Conservation (phyloP, 495 filamentous ascomycete genomes). For the Podospora fimiseda region DNA sequence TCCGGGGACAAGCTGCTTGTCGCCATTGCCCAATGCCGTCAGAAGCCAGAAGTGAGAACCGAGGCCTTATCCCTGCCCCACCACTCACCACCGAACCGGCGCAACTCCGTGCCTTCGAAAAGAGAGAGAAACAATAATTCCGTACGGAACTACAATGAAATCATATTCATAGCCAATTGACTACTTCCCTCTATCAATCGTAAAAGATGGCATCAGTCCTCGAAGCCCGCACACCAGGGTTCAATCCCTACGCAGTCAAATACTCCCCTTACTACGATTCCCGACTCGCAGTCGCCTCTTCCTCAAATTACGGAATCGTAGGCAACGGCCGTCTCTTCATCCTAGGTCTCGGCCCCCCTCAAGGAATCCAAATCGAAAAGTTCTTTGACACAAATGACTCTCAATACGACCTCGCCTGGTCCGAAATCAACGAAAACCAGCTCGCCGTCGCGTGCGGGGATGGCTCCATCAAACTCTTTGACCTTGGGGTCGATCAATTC, state of each 20-base stretch:
- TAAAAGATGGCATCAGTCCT: slow-evolving; percentile 59
- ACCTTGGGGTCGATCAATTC: slow-evolving; percentile 67
- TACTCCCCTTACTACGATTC: slow-evolving; percentile 98
- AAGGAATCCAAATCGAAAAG: slow-evolving; percentile 78
- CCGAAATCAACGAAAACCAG: slow-evolving; percentile 91
- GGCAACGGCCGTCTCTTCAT: slow-evolving; percentile 89
- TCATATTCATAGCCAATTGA: too few relatives aligned
- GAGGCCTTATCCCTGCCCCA: slow-evolving; percentile 3
- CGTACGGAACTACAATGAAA: too few relatives aligned
- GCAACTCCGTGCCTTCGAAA: neutral
- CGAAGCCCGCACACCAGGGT: slow-evolving; percentile 86
- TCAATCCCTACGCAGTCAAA: slow-evolving; percentile 90
- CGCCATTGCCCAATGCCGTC: neutral
- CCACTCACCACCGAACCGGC: too few relatives aligned
- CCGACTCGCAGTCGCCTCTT: slow-evolving; percentile 76
- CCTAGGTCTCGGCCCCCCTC: slow-evolving; percentile 66
- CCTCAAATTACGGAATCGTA: slow-evolving; percentile 91
- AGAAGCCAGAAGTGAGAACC: slow-evolving; percentile 1
- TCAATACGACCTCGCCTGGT: slow-evolving; percentile 90
- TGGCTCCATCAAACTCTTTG: slow-evolving; percentile 90
- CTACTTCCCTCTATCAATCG: neutral
- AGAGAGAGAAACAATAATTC: too few relatives aligned
- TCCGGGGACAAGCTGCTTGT: neutral
- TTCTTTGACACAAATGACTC: slow-evolving; percentile 95
- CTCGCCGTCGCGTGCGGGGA: slow-evolving; percentile 81